phyloP scores from a whole-genome alignment of 192 early-diverging fungal species.

The Dissophora globulifera region DNA sequence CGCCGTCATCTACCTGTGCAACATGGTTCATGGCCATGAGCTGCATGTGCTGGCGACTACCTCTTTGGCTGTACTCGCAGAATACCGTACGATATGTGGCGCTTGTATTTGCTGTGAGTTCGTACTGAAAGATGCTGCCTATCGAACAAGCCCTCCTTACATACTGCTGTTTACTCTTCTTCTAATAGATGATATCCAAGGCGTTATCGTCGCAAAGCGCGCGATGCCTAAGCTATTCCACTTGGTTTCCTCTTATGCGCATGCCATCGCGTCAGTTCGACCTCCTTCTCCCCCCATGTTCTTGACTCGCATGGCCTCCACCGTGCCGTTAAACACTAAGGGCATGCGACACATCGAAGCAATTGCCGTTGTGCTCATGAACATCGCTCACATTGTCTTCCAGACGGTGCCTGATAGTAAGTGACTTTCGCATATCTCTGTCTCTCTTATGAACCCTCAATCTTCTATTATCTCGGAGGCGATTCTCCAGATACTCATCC shows the following conservation, averaged over 20 bases:
- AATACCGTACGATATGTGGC: slow-evolving; percentile 61
- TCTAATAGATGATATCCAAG: slow-evolving; percentile 58
- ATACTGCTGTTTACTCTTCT: background rate
- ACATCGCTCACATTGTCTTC: slow-evolving; percentile 34
- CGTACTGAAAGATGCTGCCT: too few relatives aligned
- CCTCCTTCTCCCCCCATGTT: slow-evolving; percentile 35
- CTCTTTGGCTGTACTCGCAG: slow-evolving; percentile 60
- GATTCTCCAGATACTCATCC: too few relatives aligned
- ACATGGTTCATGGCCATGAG: slow-evolving; percentile 42
- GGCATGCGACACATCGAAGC: slow-evolving; percentile 25
- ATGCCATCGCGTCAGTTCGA: slow-evolving; percentile 15
- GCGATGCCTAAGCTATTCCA: slow-evolving; percentile 58
- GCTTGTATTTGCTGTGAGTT: too few relatives aligned
- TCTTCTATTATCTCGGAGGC: background rate
- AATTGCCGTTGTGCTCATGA: slow-evolving; percentile 29
- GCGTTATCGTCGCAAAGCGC: slow-evolving; percentile 61
- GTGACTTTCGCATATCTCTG: background rate
- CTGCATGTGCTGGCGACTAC: slow-evolving; percentile 60
- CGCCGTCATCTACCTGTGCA: slow-evolving; percentile 63
- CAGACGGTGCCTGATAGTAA: slow-evolving; percentile 49
- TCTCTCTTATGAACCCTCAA: background rate
- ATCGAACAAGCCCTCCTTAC: too few relatives aligned
- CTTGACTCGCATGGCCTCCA: slow-evolving; percentile 24
- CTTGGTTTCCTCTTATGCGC: slow-evolving; percentile 32
- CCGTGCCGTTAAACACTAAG: slow-evolving; percentile 18